Evolutionary conservation across 495 filamentous ascomycete genomes (phyloP).

Genomic region (Aspergillus panamensis): DNA sequence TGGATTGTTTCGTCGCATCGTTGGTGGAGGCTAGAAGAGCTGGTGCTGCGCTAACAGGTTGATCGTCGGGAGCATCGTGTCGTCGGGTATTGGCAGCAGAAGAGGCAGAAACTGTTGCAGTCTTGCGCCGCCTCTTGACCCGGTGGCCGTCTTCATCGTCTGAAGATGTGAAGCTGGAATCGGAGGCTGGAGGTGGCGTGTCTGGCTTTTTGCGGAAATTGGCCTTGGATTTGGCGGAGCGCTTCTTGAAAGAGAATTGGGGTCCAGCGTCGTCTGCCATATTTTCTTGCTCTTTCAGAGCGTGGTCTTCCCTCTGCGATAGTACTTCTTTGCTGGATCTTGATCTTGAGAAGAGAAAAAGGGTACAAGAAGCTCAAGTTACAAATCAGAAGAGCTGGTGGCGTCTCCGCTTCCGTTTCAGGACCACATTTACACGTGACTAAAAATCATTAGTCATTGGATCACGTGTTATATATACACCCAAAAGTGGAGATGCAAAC

Average conservation of each 20-base stretch:
- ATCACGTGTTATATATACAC: not conserved
- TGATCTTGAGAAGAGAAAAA: not conserved
- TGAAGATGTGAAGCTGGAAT: slow-evolving; percentile 66
- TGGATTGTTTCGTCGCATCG: slow-evolving; percentile 89
- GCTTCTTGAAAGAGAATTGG: slow-evolving; percentile 70
- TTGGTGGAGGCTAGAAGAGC: slow-evolving; percentile 60
- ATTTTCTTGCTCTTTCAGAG: not conserved
- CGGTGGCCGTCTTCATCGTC: slow-evolving; percentile 69
- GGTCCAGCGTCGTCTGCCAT: slow-evolving; percentile 9
- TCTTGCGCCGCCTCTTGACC: slow-evolving; percentile 76
- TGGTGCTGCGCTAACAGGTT: slow-evolving; percentile 50
- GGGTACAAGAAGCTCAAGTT: not conserved
- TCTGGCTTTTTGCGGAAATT: slow-evolving; percentile 79
- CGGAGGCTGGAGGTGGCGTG: slow-evolving; percentile 67
- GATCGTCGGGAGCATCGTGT: slow-evolving; percentile 47
- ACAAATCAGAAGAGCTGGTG: not conserved
- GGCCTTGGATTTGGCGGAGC: slow-evolving; percentile 68
- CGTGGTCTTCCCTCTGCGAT: not conserved
- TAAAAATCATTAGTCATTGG: not conserved
- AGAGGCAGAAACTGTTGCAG: slow-evolving; percentile 56
- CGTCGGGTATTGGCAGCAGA: slow-evolving; percentile 38
- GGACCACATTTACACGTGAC: slow-evolving; percentile 2
- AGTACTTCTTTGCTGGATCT: not conserved
- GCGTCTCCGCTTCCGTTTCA: not conserved
- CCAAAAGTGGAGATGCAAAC: not conserved